phyloP scores from a whole-genome alignment of 352 stramenopile genomes.

The Globisporangium radiosum region DNA sequence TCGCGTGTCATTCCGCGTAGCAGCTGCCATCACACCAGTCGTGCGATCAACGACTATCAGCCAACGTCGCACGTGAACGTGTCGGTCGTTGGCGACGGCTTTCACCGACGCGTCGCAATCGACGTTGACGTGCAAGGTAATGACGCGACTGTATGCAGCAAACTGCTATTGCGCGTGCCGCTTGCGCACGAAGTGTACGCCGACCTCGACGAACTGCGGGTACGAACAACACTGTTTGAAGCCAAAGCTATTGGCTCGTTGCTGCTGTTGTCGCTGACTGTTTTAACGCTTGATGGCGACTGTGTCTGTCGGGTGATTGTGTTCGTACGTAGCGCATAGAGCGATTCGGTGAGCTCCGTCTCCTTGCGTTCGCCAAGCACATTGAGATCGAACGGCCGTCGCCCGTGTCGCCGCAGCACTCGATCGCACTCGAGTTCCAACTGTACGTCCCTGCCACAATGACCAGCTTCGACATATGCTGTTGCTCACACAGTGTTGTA shows the following conservation, averaged over 20 bases:
- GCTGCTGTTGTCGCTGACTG: too few species aligned
- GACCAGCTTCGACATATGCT: too few species aligned
- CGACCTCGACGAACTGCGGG: constrained; percentile 51
- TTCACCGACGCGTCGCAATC: constrained; percentile 35
- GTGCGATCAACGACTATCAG: too few species aligned
- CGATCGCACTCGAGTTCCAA: constrained; percentile 36
- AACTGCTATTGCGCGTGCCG: constrained; percentile 29
- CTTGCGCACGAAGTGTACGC: constrained; percentile 37
- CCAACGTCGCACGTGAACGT: constrained; percentile 6
- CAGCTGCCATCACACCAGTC: too few species aligned
- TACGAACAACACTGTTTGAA: constrained; percentile 9
- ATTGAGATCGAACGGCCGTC: constrained; percentile 62
- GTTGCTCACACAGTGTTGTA: background rate
- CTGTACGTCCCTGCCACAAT: too few species aligned
- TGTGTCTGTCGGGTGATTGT: background rate
- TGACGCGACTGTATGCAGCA: constrained; percentile 3
- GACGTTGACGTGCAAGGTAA: constrained; percentile 18
- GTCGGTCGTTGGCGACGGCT: constrained; percentile 29
- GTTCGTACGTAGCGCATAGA: constrained; percentile 35
- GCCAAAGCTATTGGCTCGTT: too few species aligned
- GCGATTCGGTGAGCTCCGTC: constrained; percentile 34
- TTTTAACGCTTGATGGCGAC: background rate
- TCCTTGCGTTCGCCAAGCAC: constrained; percentile 45
- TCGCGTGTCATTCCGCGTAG: background rate
- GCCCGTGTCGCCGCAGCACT: constrained; percentile 42